Percentiles rank a stretch among this genome's conserved stretches.
phyloP scores from a whole-genome alignment of 352 stramenopile genomes.

The Thalassiosira pacifica region DNA sequence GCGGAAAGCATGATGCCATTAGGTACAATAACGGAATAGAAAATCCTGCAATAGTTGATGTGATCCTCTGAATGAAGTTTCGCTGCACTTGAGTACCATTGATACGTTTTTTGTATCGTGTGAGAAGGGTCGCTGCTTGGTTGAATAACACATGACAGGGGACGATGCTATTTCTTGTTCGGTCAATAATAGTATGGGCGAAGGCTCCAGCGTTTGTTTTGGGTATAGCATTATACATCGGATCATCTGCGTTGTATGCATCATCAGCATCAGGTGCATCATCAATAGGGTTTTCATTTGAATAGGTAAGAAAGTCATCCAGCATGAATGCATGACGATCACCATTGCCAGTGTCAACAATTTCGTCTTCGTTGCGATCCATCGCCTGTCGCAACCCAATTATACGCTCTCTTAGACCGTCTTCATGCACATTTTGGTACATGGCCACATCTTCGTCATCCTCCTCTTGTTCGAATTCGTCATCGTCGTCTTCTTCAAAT shows the following conservation, averaged over 20 bases:
- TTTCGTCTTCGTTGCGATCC: conserved; percentile 20
- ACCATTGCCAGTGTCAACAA: not conserved
- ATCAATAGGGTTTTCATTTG: conserved; percentile 22
- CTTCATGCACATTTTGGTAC: not conserved
- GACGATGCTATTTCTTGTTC: conserved; percentile 6
- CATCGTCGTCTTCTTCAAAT: not conserved
- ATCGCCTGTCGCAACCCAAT: not conserved
- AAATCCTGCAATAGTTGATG: conserved; percentile 24
- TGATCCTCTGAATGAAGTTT: conserved; percentile 50
- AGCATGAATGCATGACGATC: not conserved
- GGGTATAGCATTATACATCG: conserved; percentile 7
- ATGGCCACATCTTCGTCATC: not conserved
- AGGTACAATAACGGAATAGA: conserved; percentile 45
- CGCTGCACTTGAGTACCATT: conserved; percentile 33
- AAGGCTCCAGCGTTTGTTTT: conserved; percentile 30
- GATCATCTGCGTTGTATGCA: conserved; percentile 10
- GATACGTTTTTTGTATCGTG: conserved; percentile 35
- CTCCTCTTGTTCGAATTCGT: not conserved
- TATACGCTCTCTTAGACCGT: not conserved
- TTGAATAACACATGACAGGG: conserved; percentile 56
- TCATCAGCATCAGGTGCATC: conserved; percentile 4
- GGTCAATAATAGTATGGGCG: conserved; percentile 1
- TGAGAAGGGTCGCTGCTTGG: conserved; percentile 29
- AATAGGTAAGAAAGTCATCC: conserved; percentile 28
- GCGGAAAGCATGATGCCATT: conserved; percentile 29